Base-by-base conservation (phyloP, 2,329 filamentous ascomycete genomes). In the Lithohypha guttulata region DNA sequence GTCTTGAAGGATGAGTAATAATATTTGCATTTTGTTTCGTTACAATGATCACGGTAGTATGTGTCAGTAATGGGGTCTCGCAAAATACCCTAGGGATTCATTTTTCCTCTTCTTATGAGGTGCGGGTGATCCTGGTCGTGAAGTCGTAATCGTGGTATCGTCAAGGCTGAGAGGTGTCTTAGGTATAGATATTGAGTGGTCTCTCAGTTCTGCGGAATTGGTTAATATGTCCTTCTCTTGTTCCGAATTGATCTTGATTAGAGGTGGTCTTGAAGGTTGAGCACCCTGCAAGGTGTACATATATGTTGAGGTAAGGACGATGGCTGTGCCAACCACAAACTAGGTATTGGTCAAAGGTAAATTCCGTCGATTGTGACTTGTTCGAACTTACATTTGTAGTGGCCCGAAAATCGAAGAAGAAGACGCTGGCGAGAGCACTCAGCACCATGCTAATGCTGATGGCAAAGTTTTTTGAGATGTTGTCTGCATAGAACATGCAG, bases 391-490 rank as follows among this genome's bases (percentile, higher is more conserved):
- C 85, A 48, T 77, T 75, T 18, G 69, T 54, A 1, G 81, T 83
- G 29, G 91, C 72, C 33, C 76, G 62, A 49, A 93, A 84, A 34
- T 87, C 73, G 57, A 96, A 94, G 49, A 94, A 81, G 61, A 77
- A 79, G 2, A 93, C 73, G 55, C 86, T 94, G 37, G 84, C 83
- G 10, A 95, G 50, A 47, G 87, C 86, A 56, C 84, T 93, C 34
- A 95, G 65, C 41, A 95, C 68, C 45, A 96, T 93, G 54, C 85
- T 94, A 46, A 93, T 84, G 53, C 84, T 91, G 4, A 86, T 89
- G 3, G 89, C 86, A 61, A 93, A 87, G 57, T 91, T 94, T 68
- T 93, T 93, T 43, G 84, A 80, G 56, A 93, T 93, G 54, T 91
- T 93, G 63, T 91, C 82, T 4, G 82, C 78, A 55, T 85, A 84